Evolutionary conservation across 257 asterid genomes (phyloP), one percentile per base, ranked within the genome.

Genomic region (Capsicum chinense): DNA sequence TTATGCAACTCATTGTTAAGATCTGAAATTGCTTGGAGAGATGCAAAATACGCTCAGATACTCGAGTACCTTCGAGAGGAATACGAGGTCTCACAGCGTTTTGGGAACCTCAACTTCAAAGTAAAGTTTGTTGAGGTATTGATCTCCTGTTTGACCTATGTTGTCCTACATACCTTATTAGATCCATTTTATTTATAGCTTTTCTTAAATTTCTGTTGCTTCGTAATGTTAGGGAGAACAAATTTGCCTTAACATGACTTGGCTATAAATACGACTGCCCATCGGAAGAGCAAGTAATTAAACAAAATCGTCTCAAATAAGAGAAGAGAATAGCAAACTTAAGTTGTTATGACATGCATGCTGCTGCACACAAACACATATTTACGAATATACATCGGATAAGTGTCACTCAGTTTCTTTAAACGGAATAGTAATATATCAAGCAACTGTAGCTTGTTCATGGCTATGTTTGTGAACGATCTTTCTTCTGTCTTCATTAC

Each of bases 21-120:
- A 86, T 97, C 99, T 68, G 99, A 97, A 91, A 95, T 97, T 85
- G 99, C 97, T 42, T 97, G 99, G 99, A 93, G 97, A 84, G 98
- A 95, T 88, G 98, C 99, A 83, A 97, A 95, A 86, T 97, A 97
- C 56, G 98, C 98, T 5, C 92, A 92, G 87, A 92, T 97, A 85
- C 90, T 93, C 4, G 99, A 97, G 90, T 97, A 97, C 90, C 97
- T 97, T 52, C 92, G 94, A 3, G 99, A 97, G 92, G 99, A 97
- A 89, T 97, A 92, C 13, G 99, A 97, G 91, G 95, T 97, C 71
- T 90, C 97, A 19, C 98, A 95, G 86, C 94, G 99, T 81, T 94
- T 97, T 84, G 98, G 98, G 83, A 92, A 94, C 92, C 98, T 97
- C 73, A 92, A 97, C 89, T 93, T 91, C 87, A 97, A 97, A 92